Conservation (phyloP, 768 basidiomycete species). For the Suillus fuscotomentosus region DNA sequence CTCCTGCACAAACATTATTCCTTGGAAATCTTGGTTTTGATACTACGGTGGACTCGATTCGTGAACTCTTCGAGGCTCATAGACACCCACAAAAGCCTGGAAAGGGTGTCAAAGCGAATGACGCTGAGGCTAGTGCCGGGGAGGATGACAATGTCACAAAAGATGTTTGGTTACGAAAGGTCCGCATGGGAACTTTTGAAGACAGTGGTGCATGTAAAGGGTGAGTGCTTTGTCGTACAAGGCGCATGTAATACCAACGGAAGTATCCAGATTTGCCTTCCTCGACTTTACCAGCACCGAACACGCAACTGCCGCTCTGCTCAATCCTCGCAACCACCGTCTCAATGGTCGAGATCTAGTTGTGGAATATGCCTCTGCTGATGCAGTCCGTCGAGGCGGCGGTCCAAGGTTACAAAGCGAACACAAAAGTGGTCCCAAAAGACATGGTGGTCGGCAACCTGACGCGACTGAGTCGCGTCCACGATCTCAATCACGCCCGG, state of each 20-base stretch:
- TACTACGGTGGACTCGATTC: slow-evolving; percentile 75
- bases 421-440: slow-evolving; percentile 8
- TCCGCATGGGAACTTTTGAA: slow-evolving; percentile 95
- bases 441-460: slow-evolving; percentile 11
- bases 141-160: slow-evolving; percentile 17
- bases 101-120: slow-evolving; percentile 33
- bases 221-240: slow-evolving; percentile 41
- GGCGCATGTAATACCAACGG: neutral
- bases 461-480: neutral
- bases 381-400: slow-evolving; percentile 85
- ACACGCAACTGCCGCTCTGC: slow-evolving; percentile 77
- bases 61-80: slow-evolving; percentile 73
- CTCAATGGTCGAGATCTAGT: slow-evolving; percentile 83
- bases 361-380: slow-evolving; percentile 86
- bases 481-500: slow-evolving; percentile 6
- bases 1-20: slow-evolving; percentile 84
- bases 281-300: slow-evolving; percentile 83
- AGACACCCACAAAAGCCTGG: slow-evolving; percentile 31
- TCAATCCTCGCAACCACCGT: slow-evolving; percentile 81
- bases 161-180: slow-evolving; percentile 67
- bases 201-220: slow-evolving; percentile 96
- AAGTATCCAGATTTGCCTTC: slow-evolving; percentile 75
- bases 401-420: slow-evolving; percentile 23
- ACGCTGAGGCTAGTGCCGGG: slow-evolving; percentile 28
- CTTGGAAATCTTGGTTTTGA: slow-evolving; percentile 92